Base-by-base conservation (phyloP, 2,329 filamentous ascomycete genomes). In the Sporothrix mexicana region DNA sequence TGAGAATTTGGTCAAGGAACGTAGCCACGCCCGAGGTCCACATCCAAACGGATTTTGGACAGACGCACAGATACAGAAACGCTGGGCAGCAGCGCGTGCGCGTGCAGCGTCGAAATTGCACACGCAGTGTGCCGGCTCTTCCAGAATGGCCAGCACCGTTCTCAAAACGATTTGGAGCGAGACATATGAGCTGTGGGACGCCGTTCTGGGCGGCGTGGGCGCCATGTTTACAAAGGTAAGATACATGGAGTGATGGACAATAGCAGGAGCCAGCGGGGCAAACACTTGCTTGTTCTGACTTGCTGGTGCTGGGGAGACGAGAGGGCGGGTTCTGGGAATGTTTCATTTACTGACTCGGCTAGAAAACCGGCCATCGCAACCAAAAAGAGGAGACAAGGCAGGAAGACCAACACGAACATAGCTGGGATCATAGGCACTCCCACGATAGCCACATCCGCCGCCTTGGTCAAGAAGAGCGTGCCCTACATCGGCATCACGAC, bases 161-260 rank as follows among this genome's bases (percentile, higher is more conserved):
- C 8, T 73, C 10, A 30, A 72, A 25, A 73, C 74, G 0, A 43
- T 77, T 30, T 75, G 72, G 74, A 49, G 47, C 51, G 75, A 76
- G 73, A 74, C 70, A 6, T 75, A 75, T 71, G 74, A 77, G 10
- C 67, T 75, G 57, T 77, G 76, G 76, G 76, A 77, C 41, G 69
- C 68, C 5, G 74, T 76, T 25, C 73, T 76, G 55, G 74, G 75
- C 47, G 72, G 75, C 25, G 71, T 77, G 1, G 76, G 76, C 45
- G 43, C 66, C 20, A 15, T 74, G 12, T 77, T 75, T 51, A 57
- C 71, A 69, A 76, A 74, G 68, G 70, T 75, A 47, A 45, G 59
- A 20, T n/a, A 41, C 23, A 41, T 8, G 23, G 15, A 49, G 20
- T 30, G 12, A 12, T 9, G 41, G 61, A 25, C 30, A 7, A 36